phyloP scores from a whole-genome alignment of 2,329 filamentous ascomycete species.

The Cadophora malorum region DNA sequence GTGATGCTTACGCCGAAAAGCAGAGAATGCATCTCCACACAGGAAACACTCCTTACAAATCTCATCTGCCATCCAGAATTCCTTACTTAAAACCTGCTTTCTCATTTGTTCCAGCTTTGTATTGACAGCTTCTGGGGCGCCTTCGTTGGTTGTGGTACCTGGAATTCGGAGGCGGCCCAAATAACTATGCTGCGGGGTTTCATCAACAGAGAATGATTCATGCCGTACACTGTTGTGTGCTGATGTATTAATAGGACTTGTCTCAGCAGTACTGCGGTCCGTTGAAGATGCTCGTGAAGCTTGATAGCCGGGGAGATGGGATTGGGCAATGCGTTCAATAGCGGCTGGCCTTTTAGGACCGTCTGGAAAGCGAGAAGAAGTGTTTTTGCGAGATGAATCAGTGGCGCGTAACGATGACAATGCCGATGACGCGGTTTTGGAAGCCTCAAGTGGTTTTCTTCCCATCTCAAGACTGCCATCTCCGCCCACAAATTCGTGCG shows the following conservation, averaged over 20 bases:
- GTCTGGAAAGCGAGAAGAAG: slow-evolving; percentile 42
- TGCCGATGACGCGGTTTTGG: slow-evolving; percentile 42
- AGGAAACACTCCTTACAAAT: slow-evolving; percentile 97
- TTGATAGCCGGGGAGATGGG: slow-evolving; percentile 53
- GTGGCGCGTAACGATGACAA: slow-evolving; percentile 42
- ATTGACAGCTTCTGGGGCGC: slow-evolving; percentile 63
- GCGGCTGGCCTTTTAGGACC: slow-evolving; percentile 45
- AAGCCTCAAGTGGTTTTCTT: slow-evolving; percentile 43
- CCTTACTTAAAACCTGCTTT: slow-evolving; percentile 87
- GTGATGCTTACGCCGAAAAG: slow-evolving; percentile 95
- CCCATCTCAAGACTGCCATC: slow-evolving; percentile 39
- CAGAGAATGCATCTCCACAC: slow-evolving; percentile 88
- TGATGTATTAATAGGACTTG: slow-evolving; percentile 63
- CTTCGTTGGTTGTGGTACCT: slow-evolving; percentile 62
- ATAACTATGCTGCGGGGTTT: slow-evolving; percentile 47
- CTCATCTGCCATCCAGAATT: slow-evolving; percentile 99
- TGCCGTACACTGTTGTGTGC: slow-evolving; percentile 65
- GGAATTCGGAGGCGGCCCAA: slow-evolving; percentile 58
- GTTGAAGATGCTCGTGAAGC: slow-evolving; percentile 64
- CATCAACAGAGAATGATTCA: slow-evolving; percentile 59
- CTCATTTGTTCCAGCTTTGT: slow-evolving; percentile 74
- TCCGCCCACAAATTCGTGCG: slow-evolving; percentile 30
- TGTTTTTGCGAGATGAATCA: slow-evolving; percentile 43
- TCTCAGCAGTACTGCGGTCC: slow-evolving; percentile 62
- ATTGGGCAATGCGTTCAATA: slow-evolving; percentile 50